Percentiles rank a stretch among this genome's conserved stretches.
Evolutionary conservation across 257 asterid genomes (phyloP).

Genomic region (Rhazya stricta): DNA sequence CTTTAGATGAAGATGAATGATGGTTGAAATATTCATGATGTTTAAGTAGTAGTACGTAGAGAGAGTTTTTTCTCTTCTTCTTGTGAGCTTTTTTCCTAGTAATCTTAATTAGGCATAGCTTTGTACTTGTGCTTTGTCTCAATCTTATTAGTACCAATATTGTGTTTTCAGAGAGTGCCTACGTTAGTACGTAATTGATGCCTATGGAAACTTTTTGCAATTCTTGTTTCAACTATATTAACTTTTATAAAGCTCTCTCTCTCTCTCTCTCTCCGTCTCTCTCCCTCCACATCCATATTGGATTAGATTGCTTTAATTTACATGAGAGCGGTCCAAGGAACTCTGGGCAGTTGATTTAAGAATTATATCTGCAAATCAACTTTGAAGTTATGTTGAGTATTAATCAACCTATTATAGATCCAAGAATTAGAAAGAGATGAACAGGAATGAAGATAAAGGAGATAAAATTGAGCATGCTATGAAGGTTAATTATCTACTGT

Average conservation of each 20-base stretch:
- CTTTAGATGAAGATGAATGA: conserved; percentile 22
- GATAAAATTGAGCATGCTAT: too few relatives aligned
- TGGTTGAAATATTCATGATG: conserved; percentile 24
- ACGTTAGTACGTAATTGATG: neutral
- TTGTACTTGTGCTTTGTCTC: conserved; percentile 39
- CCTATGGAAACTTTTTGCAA: neutral
- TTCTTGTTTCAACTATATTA: neutral
- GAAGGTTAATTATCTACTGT: too few relatives aligned
- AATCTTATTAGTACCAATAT: conserved; percentile 29
- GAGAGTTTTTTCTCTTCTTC: conserved; percentile 27
- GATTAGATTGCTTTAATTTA: neutral
- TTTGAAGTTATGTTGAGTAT: neutral
- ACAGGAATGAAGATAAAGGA: too few relatives aligned
- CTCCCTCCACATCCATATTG: neutral
- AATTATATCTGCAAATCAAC: neutral
- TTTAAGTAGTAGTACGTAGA: conserved; percentile 17
- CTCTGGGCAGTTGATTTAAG: conserved; percentile 6
- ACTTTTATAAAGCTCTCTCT: neutral
- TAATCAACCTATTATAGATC: neutral
- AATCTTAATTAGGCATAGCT: conserved; percentile 23
- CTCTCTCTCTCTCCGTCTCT: neutral
- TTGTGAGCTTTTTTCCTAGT: conserved; percentile 26
- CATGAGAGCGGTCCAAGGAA: conserved; percentile 19
- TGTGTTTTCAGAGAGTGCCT: conserved; percentile 22
- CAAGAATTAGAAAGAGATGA: too few relatives aligned